phyloP scores from a whole-genome alignment of 345 rosid genomes.

The Chamaenerion angustifolium region DNA sequence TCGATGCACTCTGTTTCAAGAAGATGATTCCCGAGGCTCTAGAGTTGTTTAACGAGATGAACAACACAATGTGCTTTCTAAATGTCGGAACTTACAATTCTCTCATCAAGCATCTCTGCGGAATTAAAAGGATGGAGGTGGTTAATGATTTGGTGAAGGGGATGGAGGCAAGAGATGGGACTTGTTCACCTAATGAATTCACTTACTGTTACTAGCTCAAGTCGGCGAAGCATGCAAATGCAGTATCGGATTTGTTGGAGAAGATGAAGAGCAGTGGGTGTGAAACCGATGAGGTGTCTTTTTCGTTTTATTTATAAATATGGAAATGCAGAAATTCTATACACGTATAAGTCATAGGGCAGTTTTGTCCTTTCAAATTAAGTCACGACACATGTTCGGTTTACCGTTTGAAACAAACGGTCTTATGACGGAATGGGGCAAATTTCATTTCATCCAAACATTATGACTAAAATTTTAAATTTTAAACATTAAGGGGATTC shows the following conservation, averaged over 20 bases:
- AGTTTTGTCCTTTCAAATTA: too few relatives aligned
- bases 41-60: slow-evolving; percentile 36
- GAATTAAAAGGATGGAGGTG: slow-evolving; percentile 52
- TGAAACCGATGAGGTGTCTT: too few relatives aligned
- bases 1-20: slow-evolving; percentile 85
- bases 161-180: slow-evolving; percentile 45
- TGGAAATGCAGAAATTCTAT: too few relatives aligned
- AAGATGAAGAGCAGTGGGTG: slow-evolving; percentile 48
- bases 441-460: too few relatives aligned
- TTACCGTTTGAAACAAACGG: too few relatives aligned
- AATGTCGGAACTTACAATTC: slow-evolving; percentile 67
- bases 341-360: too few relatives aligned
- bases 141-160: slow-evolving; percentile 46
- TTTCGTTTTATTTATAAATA: too few relatives aligned
- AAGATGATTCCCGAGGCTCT: slow-evolving; percentile 67
- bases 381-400: too few relatives aligned
- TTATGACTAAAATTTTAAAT: too few relatives aligned
- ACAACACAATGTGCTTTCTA: slow-evolving; percentile 31
- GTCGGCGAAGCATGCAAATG: slow-evolving; percentile 30
- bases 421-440: too few relatives aligned
- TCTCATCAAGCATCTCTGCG: slow-evolving; percentile 60
- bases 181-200: slow-evolving; percentile 39
- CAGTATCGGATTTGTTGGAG: slow-evolving; percentile 35
- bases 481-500: too few relatives aligned
- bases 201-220: slow-evolving; percentile 65